Base-by-base conservation (phyloP, 164 flowering plant species). In the Houttuynia cordata region DNA sequence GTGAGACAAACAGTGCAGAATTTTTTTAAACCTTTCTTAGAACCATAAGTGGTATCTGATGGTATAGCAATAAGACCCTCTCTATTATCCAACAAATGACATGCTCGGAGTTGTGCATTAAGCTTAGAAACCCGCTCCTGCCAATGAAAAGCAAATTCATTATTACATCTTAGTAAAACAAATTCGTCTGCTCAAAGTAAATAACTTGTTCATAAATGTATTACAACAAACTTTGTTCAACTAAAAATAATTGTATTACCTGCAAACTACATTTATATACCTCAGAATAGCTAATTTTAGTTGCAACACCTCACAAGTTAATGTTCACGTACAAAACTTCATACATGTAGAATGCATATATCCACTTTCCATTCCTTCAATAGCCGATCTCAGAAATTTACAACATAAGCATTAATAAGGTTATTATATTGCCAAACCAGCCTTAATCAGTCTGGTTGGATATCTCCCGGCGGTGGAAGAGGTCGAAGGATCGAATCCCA, bases 111-210 rank as follows among this genome's bases (percentile, higher is more conserved):
- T 68, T 71, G 73, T 60, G 53, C n/a, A 60, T 75, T 68, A 51
- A 81, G 84, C 71, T 62, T 67, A 4, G 67, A 63, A n/a, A 81
- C 49, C 62, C 69, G 80, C 24, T 68, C 77, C 91, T 84, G 75
- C 74, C 63, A 62, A 25, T 23, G 24, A 60, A 65, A 67, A 55
- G 22, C 22, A 59, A 25, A 4, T 52, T 42, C 17, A 64, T 49
- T 41, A 24, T 41, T 47, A 24, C 14, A 12, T 45, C 62, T 19
- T 19, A 34, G 41, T 41, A n/a, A 3, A 22, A 42, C 51, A 62
- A n/a, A 24, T 52, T 30, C 19, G 17, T 18, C 25, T 51, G 3
- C 0, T 10, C 52, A 24, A 15, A 17, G 17, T 24, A 12, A 53
- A 45, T 17, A 62, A 30, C 39, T 37, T n/a, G 13, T 51, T 18